Percentiles rank a stretch among this genome's conserved stretches.
Evolutionary conservation across 1,284 basidiomycete species (phyloP).

Genomic region (Rhodotorula sp.): DNA sequence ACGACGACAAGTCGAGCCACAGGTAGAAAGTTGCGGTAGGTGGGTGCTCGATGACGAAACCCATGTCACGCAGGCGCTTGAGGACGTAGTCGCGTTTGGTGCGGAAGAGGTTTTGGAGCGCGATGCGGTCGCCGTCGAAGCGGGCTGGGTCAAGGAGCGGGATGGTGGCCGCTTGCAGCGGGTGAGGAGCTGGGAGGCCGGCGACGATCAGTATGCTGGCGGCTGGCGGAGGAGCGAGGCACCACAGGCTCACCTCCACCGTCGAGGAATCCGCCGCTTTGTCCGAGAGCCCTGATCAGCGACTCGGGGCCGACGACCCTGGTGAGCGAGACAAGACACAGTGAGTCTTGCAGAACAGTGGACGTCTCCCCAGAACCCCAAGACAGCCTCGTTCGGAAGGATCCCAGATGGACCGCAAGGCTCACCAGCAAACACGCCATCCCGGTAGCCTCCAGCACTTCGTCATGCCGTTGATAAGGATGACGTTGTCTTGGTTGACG

Average conservation of each 20-base stretch:
- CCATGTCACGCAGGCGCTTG: constrained; percentile 71
- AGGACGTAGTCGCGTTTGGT: constrained; percentile 86
- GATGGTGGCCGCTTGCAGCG: constrained; percentile 76
- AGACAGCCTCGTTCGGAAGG: not conserved
- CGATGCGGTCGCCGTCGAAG: constrained; percentile 67
- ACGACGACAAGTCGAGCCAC: constrained; percentile 77
- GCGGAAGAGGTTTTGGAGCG: constrained; percentile 68
- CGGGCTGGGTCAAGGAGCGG: constrained; percentile 71
- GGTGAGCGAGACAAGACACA: not conserved
- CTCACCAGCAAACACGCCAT: constrained; percentile 79
- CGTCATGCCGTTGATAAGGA: constrained; percentile 88
- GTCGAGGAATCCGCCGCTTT: constrained; percentile 60
- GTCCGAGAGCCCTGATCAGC: constrained; percentile 77
- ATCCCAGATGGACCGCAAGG: too few species aligned
- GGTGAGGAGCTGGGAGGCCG: constrained; percentile 35
- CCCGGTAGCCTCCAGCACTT: constrained; percentile 70
- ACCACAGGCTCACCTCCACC: constrained; percentile 39
- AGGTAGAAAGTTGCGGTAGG: constrained; percentile 52
- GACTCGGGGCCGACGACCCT: constrained; percentile 89
- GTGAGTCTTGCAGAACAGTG: not conserved
- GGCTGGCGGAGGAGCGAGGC: too few species aligned
- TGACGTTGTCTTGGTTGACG: constrained; percentile 48
- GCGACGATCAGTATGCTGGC: not conserved
- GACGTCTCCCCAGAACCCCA: not conserved
- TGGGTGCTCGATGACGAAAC: constrained; percentile 64